Percentiles rank a stretch among this genome's conserved stretches.
phyloP scores from a whole-genome alignment of 1,139 yeast species.

The Zygotorulaspora mrakii region DNA sequence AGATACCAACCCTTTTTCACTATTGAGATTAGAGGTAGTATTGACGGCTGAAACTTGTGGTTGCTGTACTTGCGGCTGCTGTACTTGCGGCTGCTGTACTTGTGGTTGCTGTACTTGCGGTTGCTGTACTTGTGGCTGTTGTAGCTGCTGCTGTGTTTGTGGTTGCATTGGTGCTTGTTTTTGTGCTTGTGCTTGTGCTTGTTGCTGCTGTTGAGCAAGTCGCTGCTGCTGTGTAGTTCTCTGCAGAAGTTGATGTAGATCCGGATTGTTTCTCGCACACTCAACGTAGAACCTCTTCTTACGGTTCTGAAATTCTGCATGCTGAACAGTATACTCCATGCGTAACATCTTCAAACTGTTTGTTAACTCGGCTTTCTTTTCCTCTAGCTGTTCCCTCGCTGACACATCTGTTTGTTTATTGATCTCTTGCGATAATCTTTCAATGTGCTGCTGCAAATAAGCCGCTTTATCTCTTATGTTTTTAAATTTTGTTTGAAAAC shows the following conservation, averaged over 20 bases:
- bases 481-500: constrained; percentile 35
- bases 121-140: constrained; percentile 20
- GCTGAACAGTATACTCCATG: constrained; percentile 28
- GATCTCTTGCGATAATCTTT: constrained; percentile 31
- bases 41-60: constrained; percentile 9
- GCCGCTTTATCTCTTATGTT: constrained; percentile 34
- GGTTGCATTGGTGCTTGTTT: constrained; percentile 15
- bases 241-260: constrained; percentile 32
- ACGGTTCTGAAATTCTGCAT: constrained; percentile 32
- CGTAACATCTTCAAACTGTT: constrained; percentile 28
- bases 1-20: constrained; percentile 23
- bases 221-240: constrained; percentile 32
- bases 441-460: constrained; percentile 34
- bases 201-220: constrained; percentile 22
- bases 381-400: constrained; percentile 31
- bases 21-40: constrained; percentile 11
- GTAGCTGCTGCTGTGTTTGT: constrained; percentile 24
- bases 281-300: constrained; percentile 36
- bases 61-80: constrained; percentile 17
- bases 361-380: constrained; percentile 30
- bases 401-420: constrained; percentile 30
- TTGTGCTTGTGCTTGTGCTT: constrained; percentile 21
- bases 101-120: constrained; percentile 11
- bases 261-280: constrained; percentile 36
- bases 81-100: constrained; percentile 25